phyloP scores from a whole-genome alignment of 2,329 filamentous ascomycete genomes.

The Paecilomyces sp. region DNA sequence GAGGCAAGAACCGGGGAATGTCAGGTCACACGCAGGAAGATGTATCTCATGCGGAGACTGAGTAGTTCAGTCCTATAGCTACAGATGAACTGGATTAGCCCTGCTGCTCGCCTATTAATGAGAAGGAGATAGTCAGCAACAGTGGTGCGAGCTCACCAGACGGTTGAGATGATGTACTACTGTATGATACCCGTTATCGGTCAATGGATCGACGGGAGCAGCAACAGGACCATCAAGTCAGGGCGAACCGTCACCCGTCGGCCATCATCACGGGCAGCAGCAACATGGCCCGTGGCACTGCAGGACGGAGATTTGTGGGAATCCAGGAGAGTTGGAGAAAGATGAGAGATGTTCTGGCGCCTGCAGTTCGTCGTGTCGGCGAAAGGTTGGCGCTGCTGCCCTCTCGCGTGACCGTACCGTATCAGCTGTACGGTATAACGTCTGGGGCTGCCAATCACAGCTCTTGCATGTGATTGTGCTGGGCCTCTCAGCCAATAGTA shows the following conservation, averaged over 20 bases:
- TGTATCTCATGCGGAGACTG: neutral
- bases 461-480: constrained; percentile 1
- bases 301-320: neutral
- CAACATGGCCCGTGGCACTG: constrained; percentile 5
- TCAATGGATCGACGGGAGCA: constrained; percentile 1
- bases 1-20: neutral
- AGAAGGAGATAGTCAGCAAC: neutral
- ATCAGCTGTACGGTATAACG: constrained; percentile 3
- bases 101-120: neutral
- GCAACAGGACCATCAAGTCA: constrained; percentile 1
- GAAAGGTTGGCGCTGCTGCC: constrained; percentile 1
- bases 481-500: constrained; percentile 5
- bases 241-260: constrained; percentile 6
- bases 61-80: neutral
- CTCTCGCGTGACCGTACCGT: constrained; percentile 6
- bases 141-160: neutral
- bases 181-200: neutral
- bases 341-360: neutral
- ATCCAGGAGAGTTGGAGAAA: neutral
- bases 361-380: constrained; percentile 4
- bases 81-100: neutral
- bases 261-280: constrained; percentile 5
- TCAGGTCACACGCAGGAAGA: neutral
- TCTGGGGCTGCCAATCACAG: constrained; percentile 4
- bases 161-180: neutral